Evolutionary conservation across 371 early-diverging fungal species (phyloP).

Genomic region (Apophysomyces elegans): DNA sequence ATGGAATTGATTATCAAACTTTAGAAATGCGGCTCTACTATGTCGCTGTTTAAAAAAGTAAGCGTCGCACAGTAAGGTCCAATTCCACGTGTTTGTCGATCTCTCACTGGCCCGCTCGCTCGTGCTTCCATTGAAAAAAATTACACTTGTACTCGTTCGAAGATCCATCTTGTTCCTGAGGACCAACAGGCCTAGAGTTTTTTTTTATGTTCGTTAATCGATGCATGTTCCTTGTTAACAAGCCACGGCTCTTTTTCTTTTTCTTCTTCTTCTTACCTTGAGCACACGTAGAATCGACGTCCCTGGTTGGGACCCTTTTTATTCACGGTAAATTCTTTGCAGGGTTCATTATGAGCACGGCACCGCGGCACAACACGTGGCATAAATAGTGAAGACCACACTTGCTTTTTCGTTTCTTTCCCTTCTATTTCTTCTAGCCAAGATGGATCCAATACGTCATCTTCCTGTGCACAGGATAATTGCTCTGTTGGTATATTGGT

Average conservation of each 20-base stretch:
- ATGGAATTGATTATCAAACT: too few relatives aligned
- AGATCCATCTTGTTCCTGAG: slow-evolving; percentile 51
- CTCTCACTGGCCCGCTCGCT: slow-evolving; percentile 10
- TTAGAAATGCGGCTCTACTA: too few relatives aligned
- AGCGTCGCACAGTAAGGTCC: too few relatives aligned
- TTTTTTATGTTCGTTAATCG: neutral
- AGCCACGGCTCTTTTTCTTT: neutral
- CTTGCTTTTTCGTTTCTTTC: slow-evolving; percentile 34
- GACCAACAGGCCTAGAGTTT: slow-evolving; percentile 53
- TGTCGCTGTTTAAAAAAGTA: too few relatives aligned
- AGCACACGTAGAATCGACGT: slow-evolving; percentile 72
- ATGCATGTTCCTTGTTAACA: neutral
- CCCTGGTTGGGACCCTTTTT: slow-evolving; percentile 80
- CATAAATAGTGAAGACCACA: slow-evolving; percentile 65
- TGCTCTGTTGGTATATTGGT: neutral
- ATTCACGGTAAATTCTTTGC: slow-evolving; percentile 66
- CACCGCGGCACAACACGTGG: slow-evolving; percentile 61
- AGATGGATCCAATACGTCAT: slow-evolving; percentile 13
- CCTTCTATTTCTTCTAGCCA: slow-evolving; percentile 26
- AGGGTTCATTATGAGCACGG: slow-evolving; percentile 64
- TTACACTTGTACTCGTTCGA: slow-evolving; percentile 47
- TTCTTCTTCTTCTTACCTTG: slow-evolving; percentile 44
- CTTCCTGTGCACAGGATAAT: neutral
- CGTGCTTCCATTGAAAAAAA: slow-evolving; percentile 34
- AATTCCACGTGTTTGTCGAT: slow-evolving; percentile 14